Base-by-base conservation (phyloP, 345 rosid genomes). In the Populus alba region DNA sequence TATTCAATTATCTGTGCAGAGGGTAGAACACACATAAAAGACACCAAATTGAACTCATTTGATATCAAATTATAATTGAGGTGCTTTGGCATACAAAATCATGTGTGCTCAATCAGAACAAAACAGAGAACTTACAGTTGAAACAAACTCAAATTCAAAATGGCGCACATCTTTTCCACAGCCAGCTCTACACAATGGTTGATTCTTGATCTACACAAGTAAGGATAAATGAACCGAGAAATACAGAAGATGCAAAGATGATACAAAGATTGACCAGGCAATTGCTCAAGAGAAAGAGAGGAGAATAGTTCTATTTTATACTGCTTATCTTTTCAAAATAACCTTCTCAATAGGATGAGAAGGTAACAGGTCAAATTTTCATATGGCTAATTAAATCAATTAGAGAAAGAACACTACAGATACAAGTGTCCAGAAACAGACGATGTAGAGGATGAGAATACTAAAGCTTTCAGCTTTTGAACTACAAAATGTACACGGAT, bases 101-200 rank as follows among this genome's bases (percentile, higher is more conserved):
- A 73, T 6, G 16, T 53, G 39, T 31, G 22, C 12, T 11, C 12
- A 69, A 68, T n/a, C 66, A 66, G 29, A 80, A 81, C 9, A 22
- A 29, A 62, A 29, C 81, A 80, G 35, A 7, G 59, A 75, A 85
- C 95, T 89, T 83, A 94, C 99, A 11, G 85, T 49, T 68, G 95
- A 88, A 84, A 81, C 83, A 86, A 85, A 94, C 43, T 96, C 94
- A 82, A 96, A 92, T 82, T 94, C 99, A 49, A 96, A 91, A 85
- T 92, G 98, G 53, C 87, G 94, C 74, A 96, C 98, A 86, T 92
- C 98, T 85, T 90, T 96, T 78, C 89, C 91, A 72, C 86, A 77
- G 70, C 84, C 91, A 72, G 63, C 81, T 73, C 83, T 89, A 71
- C 94, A 86, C 91, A 94, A 84, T 35, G 80, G 84, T 71, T 85